Evolutionary conservation across 441 rosid species (phyloP).

Genomic region (Adansonia gregorii): DNA sequence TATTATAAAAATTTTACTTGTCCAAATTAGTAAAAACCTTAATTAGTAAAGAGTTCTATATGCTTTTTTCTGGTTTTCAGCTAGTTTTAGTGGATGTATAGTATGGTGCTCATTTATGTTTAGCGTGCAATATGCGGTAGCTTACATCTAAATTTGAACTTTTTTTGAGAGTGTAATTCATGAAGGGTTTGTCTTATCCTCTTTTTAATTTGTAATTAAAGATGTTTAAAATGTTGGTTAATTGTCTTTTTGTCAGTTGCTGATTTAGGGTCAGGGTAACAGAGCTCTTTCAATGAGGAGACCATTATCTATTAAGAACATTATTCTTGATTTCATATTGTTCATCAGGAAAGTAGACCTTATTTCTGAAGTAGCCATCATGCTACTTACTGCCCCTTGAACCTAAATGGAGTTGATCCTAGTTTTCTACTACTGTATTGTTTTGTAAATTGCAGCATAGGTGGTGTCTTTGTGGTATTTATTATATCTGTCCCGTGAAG

Average conservation of each 20-base stretch:
- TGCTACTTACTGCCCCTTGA: slow-evolving; percentile 8
- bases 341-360: not conserved
- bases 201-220: slow-evolving; percentile 16
- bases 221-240: slow-evolving; percentile 1
- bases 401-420: not conserved
- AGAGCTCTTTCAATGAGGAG: not conserved
- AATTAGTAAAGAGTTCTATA: not conserved
- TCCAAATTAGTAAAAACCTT: slow-evolving; percentile 5
- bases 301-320: not conserved
- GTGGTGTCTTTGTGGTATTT: not conserved
- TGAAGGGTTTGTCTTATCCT: not conserved
- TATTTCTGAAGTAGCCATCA: not conserved
- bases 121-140: not conserved
- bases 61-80: slow-evolving; percentile 11
- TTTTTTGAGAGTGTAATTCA: not conserved
- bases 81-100: not conserved
- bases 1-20: not conserved
- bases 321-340: slow-evolving; percentile 5
- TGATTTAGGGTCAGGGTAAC: not conserved
- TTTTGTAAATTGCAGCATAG: not conserved
- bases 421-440: not conserved
- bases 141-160: slow-evolving; percentile 14
- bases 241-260: not conserved
- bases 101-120: not conserved
- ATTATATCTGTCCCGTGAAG: not conserved